A percentile compares a stretch with the other conserved stretches of the same genome.
phyloP scores from a whole-genome alignment of 108 stramenopile genomes.

The Mayamaea pseudoterrestris region DNA sequence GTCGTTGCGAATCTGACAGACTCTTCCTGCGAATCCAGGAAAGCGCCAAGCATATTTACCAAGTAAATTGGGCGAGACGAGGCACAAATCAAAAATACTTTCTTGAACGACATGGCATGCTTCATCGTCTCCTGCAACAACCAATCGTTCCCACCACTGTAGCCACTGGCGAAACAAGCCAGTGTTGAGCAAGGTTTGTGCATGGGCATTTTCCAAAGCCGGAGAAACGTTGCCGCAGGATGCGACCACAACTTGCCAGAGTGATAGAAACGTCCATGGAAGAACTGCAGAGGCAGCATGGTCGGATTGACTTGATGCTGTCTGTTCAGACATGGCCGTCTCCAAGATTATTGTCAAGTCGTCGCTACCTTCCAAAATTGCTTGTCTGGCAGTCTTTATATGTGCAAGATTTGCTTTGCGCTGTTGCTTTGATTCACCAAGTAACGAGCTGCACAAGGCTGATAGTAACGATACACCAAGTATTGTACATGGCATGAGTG shows the following conservation, averaged over 20 bases:
- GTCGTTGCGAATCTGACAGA: too few relatives aligned
- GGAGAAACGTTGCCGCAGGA: not conserved
- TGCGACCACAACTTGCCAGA: conserved; percentile 4
- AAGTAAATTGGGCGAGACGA: conserved; percentile 1
- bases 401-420: too few relatives aligned
- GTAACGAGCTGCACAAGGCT: too few relatives aligned
- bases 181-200: conserved; percentile 11
- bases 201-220: conserved; percentile 4
- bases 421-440: too few relatives aligned
- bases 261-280: conserved; percentile 7
- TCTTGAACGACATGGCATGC: not conserved
- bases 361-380: conserved; percentile 2
- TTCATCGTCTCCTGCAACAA: not conserved
- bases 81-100: conserved; percentile 3
- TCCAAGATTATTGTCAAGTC: not conserved
- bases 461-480: too few relatives aligned
- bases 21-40: not conserved
- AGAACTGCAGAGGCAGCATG: not conserved
- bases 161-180: conserved; percentile 15
- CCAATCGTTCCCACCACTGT: conserved; percentile 1
- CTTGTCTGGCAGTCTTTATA: too few relatives aligned
- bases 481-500: too few relatives aligned
- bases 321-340: not conserved
- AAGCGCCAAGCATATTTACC: conserved; percentile 24
- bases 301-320: not conserved